A percentile compares a stretch with the other conserved stretches of the same genome.
These are phyloP conservation scores for Aspergillus latus DNA, from an alignment of 2,329 filamentous ascomycete genomes.

Conservation along the genomic window DNA sequence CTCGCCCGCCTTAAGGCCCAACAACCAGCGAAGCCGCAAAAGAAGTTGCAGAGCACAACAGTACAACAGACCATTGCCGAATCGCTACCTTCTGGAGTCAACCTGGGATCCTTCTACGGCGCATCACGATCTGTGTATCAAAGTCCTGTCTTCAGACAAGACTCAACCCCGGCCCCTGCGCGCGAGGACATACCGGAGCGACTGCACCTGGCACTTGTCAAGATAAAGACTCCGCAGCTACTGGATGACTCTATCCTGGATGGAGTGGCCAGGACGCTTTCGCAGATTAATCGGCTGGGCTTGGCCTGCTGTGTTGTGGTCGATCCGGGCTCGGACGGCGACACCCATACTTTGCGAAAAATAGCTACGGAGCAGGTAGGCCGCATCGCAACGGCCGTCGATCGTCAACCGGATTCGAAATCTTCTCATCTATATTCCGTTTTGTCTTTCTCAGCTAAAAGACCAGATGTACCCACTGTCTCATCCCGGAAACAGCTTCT, in stretches of 20 bases:
- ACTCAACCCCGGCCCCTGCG: constrained; percentile 45
- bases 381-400: constrained; percentile 72
- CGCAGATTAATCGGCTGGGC: constrained; percentile 78
- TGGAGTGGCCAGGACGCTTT: constrained; percentile 79
- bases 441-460: constrained; percentile 41
- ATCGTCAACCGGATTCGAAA: constrained; percentile 65
- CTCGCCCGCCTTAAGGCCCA: constrained; percentile 75
- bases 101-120: constrained; percentile 61
- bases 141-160: constrained; percentile 60
- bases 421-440: constrained; percentile 67
- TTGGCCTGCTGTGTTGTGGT: constrained; percentile 80
- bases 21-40: constrained; percentile 34
- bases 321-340: constrained; percentile 60
- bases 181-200: constrained; percentile 44
- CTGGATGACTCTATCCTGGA: constrained; percentile 67
- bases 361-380: constrained; percentile 64
- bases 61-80: constrained; percentile 18
- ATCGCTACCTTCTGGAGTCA: constrained; percentile 51
- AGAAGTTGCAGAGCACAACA: constrained; percentile 32
- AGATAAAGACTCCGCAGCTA: constrained; percentile 71
- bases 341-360: constrained; percentile 41
- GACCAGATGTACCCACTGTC: constrained; percentile 36
- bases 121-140: constrained; percentile 58
- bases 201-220: constrained; percentile 80
- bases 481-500: constrained; percentile 57